Evolutionary conservation across 108 stramenopile genomes (phyloP).

Genomic region (Seminavis robusta): DNA sequence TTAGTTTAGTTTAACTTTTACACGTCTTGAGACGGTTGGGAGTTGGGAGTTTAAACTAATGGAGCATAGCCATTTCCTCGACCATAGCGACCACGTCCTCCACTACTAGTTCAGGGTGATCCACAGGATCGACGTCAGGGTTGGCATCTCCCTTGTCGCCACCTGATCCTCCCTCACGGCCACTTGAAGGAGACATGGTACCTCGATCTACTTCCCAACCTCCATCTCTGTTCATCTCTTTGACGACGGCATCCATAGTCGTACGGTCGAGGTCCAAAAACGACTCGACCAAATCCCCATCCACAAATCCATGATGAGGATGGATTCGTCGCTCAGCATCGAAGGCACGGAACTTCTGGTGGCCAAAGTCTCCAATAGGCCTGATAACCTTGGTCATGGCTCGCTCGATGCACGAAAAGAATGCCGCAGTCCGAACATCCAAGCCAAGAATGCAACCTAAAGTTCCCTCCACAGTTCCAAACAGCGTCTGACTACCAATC

Average conservation of each 20-base stretch:
- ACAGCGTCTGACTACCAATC: constrained; percentile 85
- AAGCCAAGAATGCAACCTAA: constrained; percentile 89
- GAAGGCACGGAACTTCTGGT: constrained; percentile 85
- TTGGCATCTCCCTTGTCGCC: constrained; percentile 14
- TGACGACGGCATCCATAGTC: constrained; percentile 71
- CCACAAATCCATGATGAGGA: constrained; percentile 85
- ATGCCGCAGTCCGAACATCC: constrained; percentile 77
- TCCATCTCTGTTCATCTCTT: constrained; percentile 81
- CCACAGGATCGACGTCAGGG: constrained; percentile 11
- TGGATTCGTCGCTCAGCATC: constrained; percentile 54
- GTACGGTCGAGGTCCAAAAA: constrained; percentile 88
- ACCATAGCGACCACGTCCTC: constrained; percentile 79
- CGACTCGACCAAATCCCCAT: constrained; percentile 93
- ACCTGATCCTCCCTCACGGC: constrained; percentile 10
- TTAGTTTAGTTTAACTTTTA: background rate
- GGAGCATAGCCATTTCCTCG: constrained; percentile 84
- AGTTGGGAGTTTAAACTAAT: constrained; percentile 26
- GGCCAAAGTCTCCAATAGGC: constrained; percentile 86
- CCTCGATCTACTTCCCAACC: constrained; percentile 66
- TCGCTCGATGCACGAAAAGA: constrained; percentile 80
- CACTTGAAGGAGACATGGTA: constrained; percentile 4
- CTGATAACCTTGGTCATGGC: constrained; percentile 60
- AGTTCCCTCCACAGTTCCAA: constrained; percentile 93
- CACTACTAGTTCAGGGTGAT: constrained; percentile 34
- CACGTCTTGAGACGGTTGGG: no score